phyloP scores from a whole-genome alignment of 768 basidiomycete species.

The Serendipita sp. region DNA sequence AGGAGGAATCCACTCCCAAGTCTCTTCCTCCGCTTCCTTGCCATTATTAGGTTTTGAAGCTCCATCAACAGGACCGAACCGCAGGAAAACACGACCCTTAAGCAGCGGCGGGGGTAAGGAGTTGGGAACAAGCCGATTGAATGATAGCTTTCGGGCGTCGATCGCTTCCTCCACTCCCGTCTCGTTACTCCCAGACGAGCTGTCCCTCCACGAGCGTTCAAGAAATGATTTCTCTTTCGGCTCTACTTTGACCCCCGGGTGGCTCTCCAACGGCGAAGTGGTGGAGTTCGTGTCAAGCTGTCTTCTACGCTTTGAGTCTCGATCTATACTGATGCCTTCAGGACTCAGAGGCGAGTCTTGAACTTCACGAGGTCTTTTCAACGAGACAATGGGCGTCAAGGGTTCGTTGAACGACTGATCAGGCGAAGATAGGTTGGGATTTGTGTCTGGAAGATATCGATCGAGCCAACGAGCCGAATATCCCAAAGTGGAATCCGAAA shows the following conservation, averaged over 20 bases:
- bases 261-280: no score
- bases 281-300: background rate
- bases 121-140: background rate
- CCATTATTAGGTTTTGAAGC: background rate
- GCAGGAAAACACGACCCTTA: background rate
- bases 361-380: background rate
- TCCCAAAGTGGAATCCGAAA: background rate
- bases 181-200: background rate
- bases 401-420: background rate
- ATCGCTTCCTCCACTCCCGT: background rate
- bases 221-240: no score
- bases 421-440: background rate
- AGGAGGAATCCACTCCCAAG: conserved; percentile 6
- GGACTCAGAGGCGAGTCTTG: background rate
- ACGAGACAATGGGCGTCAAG: background rate
- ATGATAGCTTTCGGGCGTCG: background rate
- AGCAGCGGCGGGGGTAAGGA: background rate
- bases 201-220: no score
- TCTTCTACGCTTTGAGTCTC: background rate
- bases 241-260: no score
- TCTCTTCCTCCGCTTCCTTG: background rate
- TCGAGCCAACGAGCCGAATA: conserved; percentile 1
- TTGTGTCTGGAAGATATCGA: background rate
- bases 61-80: background rate
- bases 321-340: background rate